Evolutionary conservation across 2,329 filamentous ascomycete genomes (phyloP), one percentile per base, ranked within the genome.

Genomic region (Hymenoscyphus albidus): DNA sequence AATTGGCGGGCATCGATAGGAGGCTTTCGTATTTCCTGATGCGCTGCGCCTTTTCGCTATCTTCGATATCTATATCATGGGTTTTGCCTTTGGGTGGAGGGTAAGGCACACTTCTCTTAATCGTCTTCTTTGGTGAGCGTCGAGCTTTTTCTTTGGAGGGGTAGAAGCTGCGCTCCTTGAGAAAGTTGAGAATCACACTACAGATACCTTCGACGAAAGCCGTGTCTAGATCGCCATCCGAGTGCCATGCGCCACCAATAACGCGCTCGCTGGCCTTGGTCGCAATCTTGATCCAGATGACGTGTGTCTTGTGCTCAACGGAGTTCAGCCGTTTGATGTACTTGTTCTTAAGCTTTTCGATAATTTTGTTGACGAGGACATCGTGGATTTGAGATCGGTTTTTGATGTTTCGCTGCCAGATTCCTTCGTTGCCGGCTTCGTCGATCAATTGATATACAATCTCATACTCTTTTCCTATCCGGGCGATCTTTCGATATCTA

Each of bases 241-340:
- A 93, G 76, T 95, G 97, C 92, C 94, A 99, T 9, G 92, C 90
- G 1, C 95, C 95, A 58, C 95, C 95, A 0, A 93, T 96, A 58
- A 96, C 91, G 67, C 95, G 90, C 67, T 97, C 93, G 62, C 89
- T 92, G 0, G 95, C 94, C 12, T 88, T 86, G 66, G 99, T 85
- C 68, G 89, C 88, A 62, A 89, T 87, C 74, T 97, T 88, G 83
- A 99, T 96, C 82, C 95, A 99, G 85, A 96, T 97, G 79, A 96
- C 97, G 75, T 95, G 90, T 70, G 89, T 91, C 35, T 92, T 92
- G 74, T 91, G 89, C 79, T 96, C 93, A 78, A 96, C 93, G 77
- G 90, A 95, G 76, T 99, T 93, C 75, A 96, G 87, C 42, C 88
- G 87, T 76, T 92, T 93, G 48, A 83, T 80, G 48, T 54, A 54